Evolutionary conservation across 2,329 filamentous ascomycete species (phyloP).

Genomic region (Aspergillus sp.): DNA sequence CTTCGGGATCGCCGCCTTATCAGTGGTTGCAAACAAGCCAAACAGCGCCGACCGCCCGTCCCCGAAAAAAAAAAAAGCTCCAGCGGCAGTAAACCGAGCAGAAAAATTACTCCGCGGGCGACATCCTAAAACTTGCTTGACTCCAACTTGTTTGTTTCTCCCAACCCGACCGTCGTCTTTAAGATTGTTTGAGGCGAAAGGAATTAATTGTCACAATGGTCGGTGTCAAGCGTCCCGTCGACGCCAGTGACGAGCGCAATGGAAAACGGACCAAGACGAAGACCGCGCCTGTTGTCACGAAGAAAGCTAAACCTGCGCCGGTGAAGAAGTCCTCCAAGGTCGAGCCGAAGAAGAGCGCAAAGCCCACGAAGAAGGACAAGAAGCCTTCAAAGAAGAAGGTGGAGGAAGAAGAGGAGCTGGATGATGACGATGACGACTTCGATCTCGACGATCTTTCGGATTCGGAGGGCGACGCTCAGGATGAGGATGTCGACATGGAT

Average conservation of each 20-base stretch:
- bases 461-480: conserved; percentile 45
- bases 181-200: conserved; percentile 4
- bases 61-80: conserved; percentile 22
- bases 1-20: conserved; percentile 18
- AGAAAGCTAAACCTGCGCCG: conserved; percentile 27
- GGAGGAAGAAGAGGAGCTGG: conserved; percentile 46
- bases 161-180: conserved; percentile 1
- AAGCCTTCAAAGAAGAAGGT: conserved; percentile 35
- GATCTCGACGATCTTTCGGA: conserved; percentile 55
- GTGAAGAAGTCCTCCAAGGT: conserved; percentile 25
- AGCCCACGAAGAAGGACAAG: conserved; percentile 33
- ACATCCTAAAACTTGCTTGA: not conserved
- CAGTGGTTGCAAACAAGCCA: conserved; percentile 32
- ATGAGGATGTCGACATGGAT: conserved; percentile 50
- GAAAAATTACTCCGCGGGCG: conserved; percentile 12
- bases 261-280: conserved; percentile 41
- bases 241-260: conserved; percentile 37
- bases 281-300: conserved; percentile 18
- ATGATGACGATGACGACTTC: conserved; percentile 54
- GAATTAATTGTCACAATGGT: conserved; percentile 30
- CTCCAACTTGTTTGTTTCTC: conserved; percentile 2
- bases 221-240: conserved; percentile 42
- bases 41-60: conserved; percentile 30
- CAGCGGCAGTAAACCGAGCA: conserved; percentile 7
- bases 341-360: conserved; percentile 29